Conservation (phyloP, 192 early-diverging fungal genomes). For the Podila minutissima region DNA sequence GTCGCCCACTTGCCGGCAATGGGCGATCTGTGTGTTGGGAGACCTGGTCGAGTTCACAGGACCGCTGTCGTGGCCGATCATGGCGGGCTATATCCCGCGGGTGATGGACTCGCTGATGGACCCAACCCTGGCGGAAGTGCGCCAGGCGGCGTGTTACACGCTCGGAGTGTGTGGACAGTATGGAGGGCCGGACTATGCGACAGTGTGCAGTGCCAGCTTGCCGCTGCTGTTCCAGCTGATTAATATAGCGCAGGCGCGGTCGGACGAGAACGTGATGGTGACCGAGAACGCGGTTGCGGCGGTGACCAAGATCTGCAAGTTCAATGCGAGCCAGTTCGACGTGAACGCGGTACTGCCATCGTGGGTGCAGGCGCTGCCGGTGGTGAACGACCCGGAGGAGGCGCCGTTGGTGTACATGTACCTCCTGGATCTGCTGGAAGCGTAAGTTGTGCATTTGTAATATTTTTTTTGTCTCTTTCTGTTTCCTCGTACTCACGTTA, state of each 20-base stretch:
- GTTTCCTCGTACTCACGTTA: background rate
- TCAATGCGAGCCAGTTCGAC: constrained; percentile 69
- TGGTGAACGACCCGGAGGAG: constrained; percentile 91
- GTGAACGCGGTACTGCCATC: constrained; percentile 66
- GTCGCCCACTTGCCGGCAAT: constrained; percentile 81
- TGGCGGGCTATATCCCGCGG: constrained; percentile 72
- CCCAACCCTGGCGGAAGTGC: constrained; percentile 71
- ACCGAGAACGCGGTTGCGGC: constrained; percentile 96
- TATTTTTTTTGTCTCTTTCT: background rate
- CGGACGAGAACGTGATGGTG: constrained; percentile 81
- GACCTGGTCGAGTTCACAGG: constrained; percentile 94
- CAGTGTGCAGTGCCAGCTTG: constrained; percentile 76
- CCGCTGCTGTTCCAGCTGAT: constrained; percentile 79
- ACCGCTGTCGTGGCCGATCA: constrained; percentile 71
- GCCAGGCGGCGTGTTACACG: constrained; percentile 95
- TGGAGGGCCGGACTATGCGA: constrained; percentile 86
- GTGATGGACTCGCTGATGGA: constrained; percentile 68
- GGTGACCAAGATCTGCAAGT: constrained; percentile 87
- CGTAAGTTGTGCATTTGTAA: constrained; percentile 34
- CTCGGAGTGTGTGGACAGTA: constrained; percentile 91
- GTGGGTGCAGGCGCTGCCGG: constrained; percentile 87
- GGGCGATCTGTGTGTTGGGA: constrained; percentile 92
- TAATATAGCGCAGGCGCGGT: constrained; percentile 69
- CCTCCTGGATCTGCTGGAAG: constrained; percentile 76
- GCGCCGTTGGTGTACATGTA: constrained; percentile 81